Evolutionary conservation across 441 rosid genomes (phyloP).

Genomic region (Jatropha multifida): DNA sequence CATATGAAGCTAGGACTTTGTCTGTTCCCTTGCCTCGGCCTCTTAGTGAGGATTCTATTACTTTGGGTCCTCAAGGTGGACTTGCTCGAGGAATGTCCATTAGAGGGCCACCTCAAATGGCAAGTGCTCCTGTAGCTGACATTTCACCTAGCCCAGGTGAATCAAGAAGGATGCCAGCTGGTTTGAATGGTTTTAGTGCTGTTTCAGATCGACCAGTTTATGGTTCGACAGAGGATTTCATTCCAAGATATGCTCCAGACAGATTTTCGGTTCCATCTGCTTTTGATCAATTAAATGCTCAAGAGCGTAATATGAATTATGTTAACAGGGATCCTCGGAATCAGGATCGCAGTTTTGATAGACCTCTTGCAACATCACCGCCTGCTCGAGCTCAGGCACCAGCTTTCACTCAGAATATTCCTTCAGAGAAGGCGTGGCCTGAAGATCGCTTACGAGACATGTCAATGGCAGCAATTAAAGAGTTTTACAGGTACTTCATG

Average conservation of each 20-base stretch:
- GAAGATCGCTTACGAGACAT: constrained; percentile 58
- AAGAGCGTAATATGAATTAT: constrained; percentile 52
- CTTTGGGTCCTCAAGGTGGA: constrained; percentile 97
- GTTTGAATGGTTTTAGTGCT: constrained; percentile 59
- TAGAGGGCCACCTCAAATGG: constrained; percentile 50
- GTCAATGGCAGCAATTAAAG: constrained; percentile 84
- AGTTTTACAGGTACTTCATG: constrained; percentile 77
- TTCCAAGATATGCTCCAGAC: constrained; percentile 46
- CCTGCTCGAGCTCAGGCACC: constrained; percentile 43
- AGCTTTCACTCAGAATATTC: constrained; percentile 36
- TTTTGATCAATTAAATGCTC: constrained; percentile 48
- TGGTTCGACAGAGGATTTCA: constrained; percentile 49
- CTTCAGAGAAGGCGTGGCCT: constrained; percentile 51
- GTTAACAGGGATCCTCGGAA: constrained; percentile 53
- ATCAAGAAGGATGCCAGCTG: constrained; percentile 51
- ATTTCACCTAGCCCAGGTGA: constrained; percentile 49
- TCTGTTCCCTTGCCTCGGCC: constrained; percentile 82
- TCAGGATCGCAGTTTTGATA: constrained; percentile 53
- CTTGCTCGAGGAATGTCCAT: constrained; percentile 91
- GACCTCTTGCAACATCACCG: constrained; percentile 51
- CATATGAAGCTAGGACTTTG: constrained; percentile 63
- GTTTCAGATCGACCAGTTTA: constrained; percentile 41
- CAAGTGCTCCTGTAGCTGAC: constrained; percentile 45
- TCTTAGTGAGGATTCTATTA: constrained; percentile 71
- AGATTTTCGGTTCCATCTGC: constrained; percentile 50